A percentile compares a stretch with the other conserved stretches of the same genome.
Conservation (phyloP, 345 rosid genomes). For the Boechera divaricarpa region DNA sequence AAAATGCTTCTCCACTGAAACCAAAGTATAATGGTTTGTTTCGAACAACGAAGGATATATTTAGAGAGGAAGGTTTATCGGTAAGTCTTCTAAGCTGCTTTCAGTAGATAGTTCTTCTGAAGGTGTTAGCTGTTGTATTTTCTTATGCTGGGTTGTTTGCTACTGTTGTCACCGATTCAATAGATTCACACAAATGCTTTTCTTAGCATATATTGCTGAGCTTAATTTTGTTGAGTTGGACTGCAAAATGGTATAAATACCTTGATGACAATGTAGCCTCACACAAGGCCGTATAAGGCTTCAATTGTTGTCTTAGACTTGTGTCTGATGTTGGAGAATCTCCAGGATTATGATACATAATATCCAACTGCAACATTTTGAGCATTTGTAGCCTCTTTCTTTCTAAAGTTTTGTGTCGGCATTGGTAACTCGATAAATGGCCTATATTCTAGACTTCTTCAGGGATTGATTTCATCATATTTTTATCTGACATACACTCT, state of each 20-base stretch:
- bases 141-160: neutral
- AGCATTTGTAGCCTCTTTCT: neutral
- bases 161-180: neutral
- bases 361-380: neutral
- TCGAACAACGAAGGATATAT: slow-evolving; percentile 16
- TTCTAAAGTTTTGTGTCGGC: neutral
- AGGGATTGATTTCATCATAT: neutral
- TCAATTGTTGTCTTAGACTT: neutral
- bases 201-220: neutral
- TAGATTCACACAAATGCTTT: neutral
- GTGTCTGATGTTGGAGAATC: neutral
- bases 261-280: neutral
- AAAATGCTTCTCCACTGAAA: neutral
- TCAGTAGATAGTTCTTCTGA: neutral
- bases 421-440: neutral
- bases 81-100: neutral
- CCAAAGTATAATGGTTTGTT: slow-evolving; percentile 23
- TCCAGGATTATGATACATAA: neutral
- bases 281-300: neutral
- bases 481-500: neutral
- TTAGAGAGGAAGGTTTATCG: slow-evolving; percentile 8
- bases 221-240: neutral
- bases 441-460: neutral
- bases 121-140: neutral
- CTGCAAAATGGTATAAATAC: neutral